Conservation (phyloP, 495 filamentous ascomycete species). For the Apodospora peruviana region DNA sequence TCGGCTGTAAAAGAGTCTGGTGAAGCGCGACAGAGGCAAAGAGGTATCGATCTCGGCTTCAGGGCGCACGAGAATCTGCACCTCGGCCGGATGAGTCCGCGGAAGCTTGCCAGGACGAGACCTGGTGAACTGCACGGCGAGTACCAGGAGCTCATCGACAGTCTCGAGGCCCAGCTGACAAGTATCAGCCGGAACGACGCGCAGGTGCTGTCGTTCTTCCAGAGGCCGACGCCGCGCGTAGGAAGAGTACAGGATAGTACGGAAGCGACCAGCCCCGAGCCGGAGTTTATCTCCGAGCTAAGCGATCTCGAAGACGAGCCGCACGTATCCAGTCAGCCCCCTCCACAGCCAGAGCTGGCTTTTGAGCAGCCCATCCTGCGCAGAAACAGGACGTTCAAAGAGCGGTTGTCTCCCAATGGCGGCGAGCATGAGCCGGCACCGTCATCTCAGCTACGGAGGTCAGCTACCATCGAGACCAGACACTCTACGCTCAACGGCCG, state of each 20-base stretch:
- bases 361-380: constrained; percentile 16
- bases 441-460: constrained; percentile 12
- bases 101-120: constrained; percentile 17
- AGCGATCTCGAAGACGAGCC: constrained; percentile 39
- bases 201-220: constrained; percentile 18
- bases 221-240: constrained; percentile 12
- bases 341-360: constrained; percentile 12
- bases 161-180: constrained; percentile 36
- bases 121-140: constrained; percentile 23
- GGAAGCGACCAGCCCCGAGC: constrained; percentile 2
- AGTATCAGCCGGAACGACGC: constrained; percentile 12
- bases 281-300: constrained; percentile 39
- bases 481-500: constrained; percentile 1
- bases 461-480: constrained; percentile 13
- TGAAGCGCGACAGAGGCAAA: constrained; percentile 21
- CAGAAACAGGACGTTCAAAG: constrained; percentile 12
- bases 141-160: constrained; percentile 38
- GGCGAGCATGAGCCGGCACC: constrained; percentile 4
- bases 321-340: background rate
- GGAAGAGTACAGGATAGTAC: constrained; percentile 2
- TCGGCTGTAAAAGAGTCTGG: constrained; percentile 9
- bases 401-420: constrained; percentile 2
- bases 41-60: constrained; percentile 44
- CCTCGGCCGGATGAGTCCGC: constrained; percentile 21
- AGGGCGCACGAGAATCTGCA: constrained; percentile 38